These are phyloP conservation scores for Tremella yokohamensis DNA, from an alignment of 768 basidiomycete species.

Conservation along the genomic window DNA sequence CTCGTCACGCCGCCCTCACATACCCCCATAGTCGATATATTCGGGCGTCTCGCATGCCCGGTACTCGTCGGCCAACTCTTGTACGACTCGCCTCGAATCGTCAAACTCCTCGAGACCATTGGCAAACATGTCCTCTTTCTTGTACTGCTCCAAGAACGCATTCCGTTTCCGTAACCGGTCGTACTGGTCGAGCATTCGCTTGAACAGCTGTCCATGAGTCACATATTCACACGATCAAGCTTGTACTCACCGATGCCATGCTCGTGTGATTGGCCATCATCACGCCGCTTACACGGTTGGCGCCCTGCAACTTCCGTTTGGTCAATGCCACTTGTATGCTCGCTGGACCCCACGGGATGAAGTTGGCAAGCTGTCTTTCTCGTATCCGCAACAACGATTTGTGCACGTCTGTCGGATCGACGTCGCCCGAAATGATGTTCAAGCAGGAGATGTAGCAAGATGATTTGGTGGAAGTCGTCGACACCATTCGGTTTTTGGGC, in stretches of 20 bases:
- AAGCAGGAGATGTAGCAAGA: slow-evolving; percentile 92
- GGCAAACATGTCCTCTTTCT: slow-evolving; percentile 93
- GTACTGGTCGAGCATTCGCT: slow-evolving; percentile 92
- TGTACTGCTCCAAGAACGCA: slow-evolving; percentile 95
- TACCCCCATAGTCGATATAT: slow-evolving; percentile 61
- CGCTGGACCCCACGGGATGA: slow-evolving; percentile 99
- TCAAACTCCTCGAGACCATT: slow-evolving; percentile 93
- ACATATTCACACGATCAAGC: neutral
- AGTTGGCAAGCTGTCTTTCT: slow-evolving; percentile 92
- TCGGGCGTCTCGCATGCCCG: slow-evolving; percentile 92
- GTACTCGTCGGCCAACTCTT: slow-evolving; percentile 61
- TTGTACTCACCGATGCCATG: slow-evolving; percentile 76
- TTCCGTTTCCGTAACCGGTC: slow-evolving; percentile 80
- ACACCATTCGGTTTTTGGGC: slow-evolving; percentile 98
- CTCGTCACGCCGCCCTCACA: slow-evolving; percentile 9
- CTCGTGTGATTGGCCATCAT: slow-evolving; percentile 99
- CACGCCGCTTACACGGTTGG: slow-evolving; percentile 91
- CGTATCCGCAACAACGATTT: slow-evolving; percentile 95
- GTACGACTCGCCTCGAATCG: slow-evolving; percentile 71
- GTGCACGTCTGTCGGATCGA: slow-evolving; percentile 97
- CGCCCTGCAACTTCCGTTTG: slow-evolving; percentile 66
- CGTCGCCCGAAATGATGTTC: slow-evolving; percentile 98
- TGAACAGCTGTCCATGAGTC: slow-evolving; percentile 67
- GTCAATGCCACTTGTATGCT: slow-evolving; percentile 97
- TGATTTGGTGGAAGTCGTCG: slow-evolving; percentile 57